Evolutionary conservation across 2,329 filamentous ascomycete species (phyloP), one percentile per base, ranked within the genome.

Genomic region (Sordariomycetes sp.): DNA sequence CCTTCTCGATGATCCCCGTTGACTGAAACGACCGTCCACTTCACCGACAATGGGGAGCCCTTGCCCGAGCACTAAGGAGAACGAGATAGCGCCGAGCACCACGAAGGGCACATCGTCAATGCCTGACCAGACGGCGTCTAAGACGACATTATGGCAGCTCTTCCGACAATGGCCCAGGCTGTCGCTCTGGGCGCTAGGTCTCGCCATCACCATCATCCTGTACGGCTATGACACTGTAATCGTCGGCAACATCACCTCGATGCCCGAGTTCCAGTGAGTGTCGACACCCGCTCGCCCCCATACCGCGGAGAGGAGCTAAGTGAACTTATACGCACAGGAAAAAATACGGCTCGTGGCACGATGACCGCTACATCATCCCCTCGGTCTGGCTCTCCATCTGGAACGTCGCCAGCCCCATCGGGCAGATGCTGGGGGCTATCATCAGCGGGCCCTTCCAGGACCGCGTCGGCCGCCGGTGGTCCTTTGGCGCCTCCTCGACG

Each of bases 311-410:
- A 37, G 22, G 32, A 28, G 8, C n/a, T 18, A 18, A 6, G 11
- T 22, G 11, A 37, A 20, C 25, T 3, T 11, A 40, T 40, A 16
- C 37, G 12, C 10, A 40, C 32, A 67, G 65, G 56, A 59, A 54
- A n/a, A 69, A 73, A 54, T 75, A 70, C 58, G 72, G 72, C 53
- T 61, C 65, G 24, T 60, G 62, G 2, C 65, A 67, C 43, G 59
- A 68, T 14, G 64, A 62, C 18, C 58, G 64, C 35, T 67, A 68
- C 48, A 75, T 71, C 50, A 68, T 74, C 24, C 74, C 75, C 0
- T 72, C 73, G 1, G 64, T 70, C 25, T 77, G 75, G 75, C 66
- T 77, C 8, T 70, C 73, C 1, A 66, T 78, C 18, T 77, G 75
- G 75, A 72, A 70, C 52, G 71, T 72, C 25, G 65, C 71, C 11